Base-by-base conservation (phyloP, 768 basidiomycete species). In the Piloderma croceum region DNA sequence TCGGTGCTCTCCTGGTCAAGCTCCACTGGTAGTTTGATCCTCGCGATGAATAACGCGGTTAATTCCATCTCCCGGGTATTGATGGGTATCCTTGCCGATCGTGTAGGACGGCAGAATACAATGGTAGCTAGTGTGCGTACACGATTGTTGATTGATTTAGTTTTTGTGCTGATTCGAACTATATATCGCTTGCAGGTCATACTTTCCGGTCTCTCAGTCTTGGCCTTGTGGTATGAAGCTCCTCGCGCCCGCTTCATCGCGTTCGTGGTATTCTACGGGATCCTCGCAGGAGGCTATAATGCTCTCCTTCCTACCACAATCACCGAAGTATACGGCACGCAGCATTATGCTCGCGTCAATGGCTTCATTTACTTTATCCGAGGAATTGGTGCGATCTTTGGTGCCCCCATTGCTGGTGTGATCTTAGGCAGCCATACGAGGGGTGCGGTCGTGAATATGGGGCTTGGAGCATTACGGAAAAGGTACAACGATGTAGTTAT, bases 221-320 rank as follows among this genome's bases (percentile, higher is more conserved):
- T 71, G 34, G 61, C 62, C 0, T 54, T 71, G n/a, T 71, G 70
- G 69, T 61, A 66, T 36, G 45, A 65, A 38, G 67, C 69, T 7
- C 45, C 55, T 7, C 60, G 64, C 19, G 38, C 49, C 1, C 63
- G 65, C 3, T 73, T 69, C 46, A 47, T 67, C 29, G 60, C 60
- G 1, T 70, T 71, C 50, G 46, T 64, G 17, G 55, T 70, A 18
- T 41, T 65, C 36, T 71, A 72, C 44, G 70, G 66, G 12, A 52
- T 70, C 36, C 63, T 60, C 34, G 65, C 70, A 2, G 69, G 69
- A 15, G 69, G 69, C 3, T 70, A 71, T 54, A 69, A 69, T 42
- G 64, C 66, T 9, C 57, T 70, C 10, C 48, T 71, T 17, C 69
- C 69, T 4, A 69, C 70, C 5, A 66, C 68, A 1, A 65, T 69